Evolutionary conservation across 495 filamentous ascomycete species (phyloP), one percentile per base, ranked within the genome.

Genomic region (Aspergillus haitiensis): DNA sequence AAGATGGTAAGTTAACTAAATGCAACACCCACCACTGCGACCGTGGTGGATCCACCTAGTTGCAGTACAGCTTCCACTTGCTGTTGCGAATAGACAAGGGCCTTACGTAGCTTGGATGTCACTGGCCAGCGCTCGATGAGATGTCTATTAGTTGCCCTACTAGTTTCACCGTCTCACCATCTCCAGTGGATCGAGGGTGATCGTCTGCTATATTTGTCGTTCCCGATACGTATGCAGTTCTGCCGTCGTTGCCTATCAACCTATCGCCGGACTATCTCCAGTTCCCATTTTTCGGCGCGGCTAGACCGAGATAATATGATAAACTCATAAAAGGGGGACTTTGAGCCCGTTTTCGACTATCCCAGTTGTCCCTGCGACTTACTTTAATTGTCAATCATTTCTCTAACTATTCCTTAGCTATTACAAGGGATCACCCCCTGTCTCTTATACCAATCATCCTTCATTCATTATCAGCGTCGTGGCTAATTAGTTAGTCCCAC

Each of bases 11-110:
- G 27, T 5, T 27, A 27, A 51, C 16, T 33, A 15, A 40, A 46
- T 32, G 53, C 6, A 35, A 45, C 55, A 10, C 8, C 44, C 15
- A 36, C 45, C 45, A 36, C 55, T 37, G 39, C 36, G 16, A 34
- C 52, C 52, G 21, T 9, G 35, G 55, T 42, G 53, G 53, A 42
- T 15, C 53, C 39, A 18, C 27, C 47, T 32, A 51, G 48, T 18
- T 32, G 48, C 52, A 11, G 52, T 33, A 16, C 42, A 46, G 53
- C 53, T 55, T 55, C 52, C 40, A 37, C 32, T 39, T 58, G 44
- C 6, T 60, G 62, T 64, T 58, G 62, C 62, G 62, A 58, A 64
- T 64, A 64, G 62, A 61, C 58, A 58, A 65, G 63, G 59, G 27
- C 57, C 56, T 66, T 66, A 62, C 64, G 60, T 66, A 56, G 52